Percentiles rank a stretch among this genome's conserved stretches.
Evolutionary conservation across 148 eudicot species (phyloP).

Genomic region (Heliamphora exappendiculata): DNA sequence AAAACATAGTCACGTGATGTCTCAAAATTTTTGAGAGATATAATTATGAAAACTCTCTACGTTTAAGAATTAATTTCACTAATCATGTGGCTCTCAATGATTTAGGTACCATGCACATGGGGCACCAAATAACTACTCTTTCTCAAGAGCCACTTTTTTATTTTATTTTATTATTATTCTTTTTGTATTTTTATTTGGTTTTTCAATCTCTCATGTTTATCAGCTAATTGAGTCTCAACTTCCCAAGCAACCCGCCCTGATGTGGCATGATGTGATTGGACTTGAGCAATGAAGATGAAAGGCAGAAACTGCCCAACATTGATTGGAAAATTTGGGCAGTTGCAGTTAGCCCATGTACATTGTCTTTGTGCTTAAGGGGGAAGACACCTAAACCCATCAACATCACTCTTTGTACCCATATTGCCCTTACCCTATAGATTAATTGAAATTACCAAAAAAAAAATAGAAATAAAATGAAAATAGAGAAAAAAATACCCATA

Average conservation of each 20-base stretch:
- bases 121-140: neutral
- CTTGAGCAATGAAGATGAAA: neutral
- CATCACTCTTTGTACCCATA: too few species aligned
- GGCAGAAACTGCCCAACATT: too few species aligned
- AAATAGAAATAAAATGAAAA: neutral
- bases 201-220: neutral
- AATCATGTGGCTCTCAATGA: too few species aligned
- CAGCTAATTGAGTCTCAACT: neutral
- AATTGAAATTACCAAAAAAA: neutral
- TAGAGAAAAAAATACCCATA: too few species aligned
- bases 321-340: conserved; percentile 9
- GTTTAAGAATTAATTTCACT: too few species aligned
- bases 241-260: neutral
- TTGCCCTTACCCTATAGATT: neutral
- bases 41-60: too few species aligned
- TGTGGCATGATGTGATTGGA: neutral
- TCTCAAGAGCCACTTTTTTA: too few species aligned
- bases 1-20: too few species aligned
- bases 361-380: neutral
- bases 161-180: too few species aligned
- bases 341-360: conserved; percentile 6
- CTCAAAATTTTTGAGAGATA: too few species aligned
- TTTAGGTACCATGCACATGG: neutral
- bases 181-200: too few species aligned
- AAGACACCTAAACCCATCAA: conserved; percentile 3